A percentile compares a stretch with the other conserved stretches of the same genome.
Evolutionary conservation across 1,139 yeast species (phyloP).

Genomic region (Kodamaea arcana): DNA sequence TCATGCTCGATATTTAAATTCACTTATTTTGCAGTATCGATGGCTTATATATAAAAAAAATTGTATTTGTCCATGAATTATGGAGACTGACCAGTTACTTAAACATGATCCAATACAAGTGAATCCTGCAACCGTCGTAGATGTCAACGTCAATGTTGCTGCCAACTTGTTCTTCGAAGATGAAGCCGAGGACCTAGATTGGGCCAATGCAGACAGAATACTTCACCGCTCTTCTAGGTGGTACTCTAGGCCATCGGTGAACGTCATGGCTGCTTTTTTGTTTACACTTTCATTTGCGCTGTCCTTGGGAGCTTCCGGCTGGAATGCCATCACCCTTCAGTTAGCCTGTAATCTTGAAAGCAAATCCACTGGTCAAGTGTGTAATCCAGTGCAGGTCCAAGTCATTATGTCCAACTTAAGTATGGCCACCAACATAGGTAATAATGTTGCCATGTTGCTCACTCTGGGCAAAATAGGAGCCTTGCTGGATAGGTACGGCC

Average conservation of each 20-base stretch:
- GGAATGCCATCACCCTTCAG: slow-evolving; percentile 30
- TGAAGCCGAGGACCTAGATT: too few species aligned
- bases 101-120: too few species aligned
- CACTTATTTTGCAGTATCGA: too few species aligned
- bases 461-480: slow-evolving; percentile 51
- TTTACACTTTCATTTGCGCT: slow-evolving; percentile 27
- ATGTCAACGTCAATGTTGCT: too few species aligned
- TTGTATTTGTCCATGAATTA: too few species aligned
- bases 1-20: too few species aligned
- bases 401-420: slow-evolving; percentile 33
- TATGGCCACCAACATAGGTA: slow-evolving; percentile 21
- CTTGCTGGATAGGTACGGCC: slow-evolving; percentile 59
- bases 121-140: too few species aligned
- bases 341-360: slow-evolving; percentile 33
- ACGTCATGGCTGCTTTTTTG: slow-evolving; percentile 26
- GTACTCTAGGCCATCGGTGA: slow-evolving; percentile 32
- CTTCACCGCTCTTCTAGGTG: too few species aligned
- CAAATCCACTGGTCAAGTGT: slow-evolving; percentile 8
- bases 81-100: too few species aligned
- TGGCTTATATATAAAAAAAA: too few species aligned
- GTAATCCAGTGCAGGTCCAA: slow-evolving; percentile 32
- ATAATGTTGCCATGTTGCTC: slow-evolving; percentile 29
- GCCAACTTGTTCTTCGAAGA: too few species aligned
- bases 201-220: too few species aligned
- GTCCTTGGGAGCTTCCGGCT: slow-evolving; percentile 30